Conservation (phyloP, 2,329 filamentous ascomycete species). For the Nannizziopsis arthrosporioides region DNA sequence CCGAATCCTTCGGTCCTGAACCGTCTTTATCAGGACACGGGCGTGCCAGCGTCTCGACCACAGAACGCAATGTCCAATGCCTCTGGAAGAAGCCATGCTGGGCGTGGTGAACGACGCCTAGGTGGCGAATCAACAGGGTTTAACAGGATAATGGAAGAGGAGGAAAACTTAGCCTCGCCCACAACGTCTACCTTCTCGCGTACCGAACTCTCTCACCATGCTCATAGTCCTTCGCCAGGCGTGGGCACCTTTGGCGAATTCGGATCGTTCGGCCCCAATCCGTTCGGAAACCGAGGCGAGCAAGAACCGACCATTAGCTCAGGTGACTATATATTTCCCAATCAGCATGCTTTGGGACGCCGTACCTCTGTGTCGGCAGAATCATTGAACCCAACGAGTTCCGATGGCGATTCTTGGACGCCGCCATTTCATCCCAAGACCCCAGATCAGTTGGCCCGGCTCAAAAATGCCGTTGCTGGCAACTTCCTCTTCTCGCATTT, state of each 20-base stretch:
- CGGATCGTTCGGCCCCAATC: conserved; percentile 25
- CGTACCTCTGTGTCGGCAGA: conserved; percentile 95
- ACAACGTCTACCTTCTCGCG: conserved; percentile 51
- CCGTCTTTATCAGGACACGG: neutral
- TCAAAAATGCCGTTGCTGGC: conserved; percentile 68
- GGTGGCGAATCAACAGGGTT: conserved; percentile 23
- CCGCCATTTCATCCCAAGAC: conserved; percentile 79
- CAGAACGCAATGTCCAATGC: conserved; percentile 10
- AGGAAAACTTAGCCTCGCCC: conserved; percentile 67
- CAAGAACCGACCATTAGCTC: conserved; percentile 1
- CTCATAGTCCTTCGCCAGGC: conserved; percentile 2
- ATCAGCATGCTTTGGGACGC: conserved; percentile 84
- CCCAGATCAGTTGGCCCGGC: conserved; percentile 62
- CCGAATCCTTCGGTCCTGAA: neutral
- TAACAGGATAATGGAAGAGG: conserved; percentile 64
- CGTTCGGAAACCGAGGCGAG: conserved; percentile 18
- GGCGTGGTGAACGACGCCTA: conserved; percentile 6
- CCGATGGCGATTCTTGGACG: conserved; percentile 77
- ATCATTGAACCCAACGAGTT: conserved; percentile 78
- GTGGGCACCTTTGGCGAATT: conserved; percentile 13
- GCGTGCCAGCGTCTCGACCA: neutral
- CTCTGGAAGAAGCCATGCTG: conserved; percentile 8
- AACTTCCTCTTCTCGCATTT: conserved; percentile 94
- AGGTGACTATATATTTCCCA: conserved; percentile 48
- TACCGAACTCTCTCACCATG: conserved; percentile 18